Base-by-base conservation (phyloP, 2,329 filamentous ascomycete genomes). In the Colletotrichum echinochloae region DNA sequence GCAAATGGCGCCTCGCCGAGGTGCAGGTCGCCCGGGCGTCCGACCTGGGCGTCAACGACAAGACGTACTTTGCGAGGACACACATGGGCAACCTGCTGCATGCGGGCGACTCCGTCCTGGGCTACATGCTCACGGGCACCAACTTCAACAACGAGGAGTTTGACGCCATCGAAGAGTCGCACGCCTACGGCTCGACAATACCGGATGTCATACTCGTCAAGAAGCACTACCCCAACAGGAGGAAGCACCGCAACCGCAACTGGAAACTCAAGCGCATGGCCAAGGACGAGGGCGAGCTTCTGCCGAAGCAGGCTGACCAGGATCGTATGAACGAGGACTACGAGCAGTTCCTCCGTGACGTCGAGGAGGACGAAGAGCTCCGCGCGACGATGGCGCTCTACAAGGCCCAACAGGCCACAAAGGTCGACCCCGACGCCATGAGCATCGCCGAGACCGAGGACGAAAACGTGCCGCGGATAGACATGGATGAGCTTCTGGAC, bases 211-310 rank as follows among this genome's bases (percentile, higher is more conserved):
- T 99, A 8, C 87, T 99, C 4, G 94, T 99, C 80, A 98, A 97
- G 94, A 99, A 99, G 82, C 91, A 94, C 87, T 99, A 97, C 83
- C 90, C 92, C 71, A 90, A 93, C 76, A 92, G 92, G 82, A 91
- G 92, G 85, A 97, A 95, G 89, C 88, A 90, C 79, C 91, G 90
- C 85, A 88, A 87, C 81, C 91, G 97, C 75, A 93, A 93, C 86
- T 99, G 96, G 96, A 93, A 92, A 81, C 90, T 99, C 81, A 97
- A 93, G 89, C 94, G 96, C 77, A 95, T 99, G 93, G 88, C 88
- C 74, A 92, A 90, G 82, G 95, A 98, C 73, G 94, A 98, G 79
- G 92, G 92, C 74, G 95, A 98, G 74, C 87, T 97, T 80, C 83
- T 95, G 73, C 93, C 94, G 44, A 91, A 93, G 85, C 94, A 97